Base-by-base conservation (phyloP, 495 filamentous ascomycete species). In the Lineolata rhizophorae region DNA sequence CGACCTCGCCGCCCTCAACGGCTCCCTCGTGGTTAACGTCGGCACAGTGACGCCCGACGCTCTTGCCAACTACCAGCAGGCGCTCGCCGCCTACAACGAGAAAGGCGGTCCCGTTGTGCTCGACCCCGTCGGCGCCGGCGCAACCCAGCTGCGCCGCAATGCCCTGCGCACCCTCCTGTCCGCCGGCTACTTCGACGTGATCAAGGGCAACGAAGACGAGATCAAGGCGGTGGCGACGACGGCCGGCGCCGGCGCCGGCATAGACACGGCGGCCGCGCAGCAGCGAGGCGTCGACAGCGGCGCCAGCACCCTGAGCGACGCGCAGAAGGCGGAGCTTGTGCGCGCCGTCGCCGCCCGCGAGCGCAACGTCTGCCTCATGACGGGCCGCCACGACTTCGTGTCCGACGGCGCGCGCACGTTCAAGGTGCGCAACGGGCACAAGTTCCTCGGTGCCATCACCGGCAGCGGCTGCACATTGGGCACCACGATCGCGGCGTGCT, bases 151-250 rank as follows among this genome's bases (percentile, higher is more conserved):
- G 9, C 67, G 87, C 17, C 69, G 74, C 18, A 57, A 61, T 1
- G 73, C 78, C 0, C 66, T 87, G 20, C 69, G 66, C 22, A 61
- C 61, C 8, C 64, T 97, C n/a, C 55, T 93, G 49, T 58, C 63
- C 1, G 63, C 54, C 4, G 81, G 80, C 19, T 76, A 78, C 45
- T 76, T 87, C 39, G 70, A 77, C 49, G 59, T 93, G 14, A 81
- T 97, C 51, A 97, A 94, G 52, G 87, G 87, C 17, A 97, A 97
- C 47, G 84, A 90, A 49, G 70, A 72, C 30, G 87, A 97, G 51
- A 85, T 97, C 35, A 54, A 60, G 18, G 70, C 74, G n/a, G 65
- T 83, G 1, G 64, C 62, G 32, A 62, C 61, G 20, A 58, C 56
- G 34, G 53, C 42, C 29, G 47, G 43, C 1, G n/a, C n/a, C n/a